Conservation (phyloP, 2,329 filamentous ascomycete species). For the Aspergillus sp. region DNA sequence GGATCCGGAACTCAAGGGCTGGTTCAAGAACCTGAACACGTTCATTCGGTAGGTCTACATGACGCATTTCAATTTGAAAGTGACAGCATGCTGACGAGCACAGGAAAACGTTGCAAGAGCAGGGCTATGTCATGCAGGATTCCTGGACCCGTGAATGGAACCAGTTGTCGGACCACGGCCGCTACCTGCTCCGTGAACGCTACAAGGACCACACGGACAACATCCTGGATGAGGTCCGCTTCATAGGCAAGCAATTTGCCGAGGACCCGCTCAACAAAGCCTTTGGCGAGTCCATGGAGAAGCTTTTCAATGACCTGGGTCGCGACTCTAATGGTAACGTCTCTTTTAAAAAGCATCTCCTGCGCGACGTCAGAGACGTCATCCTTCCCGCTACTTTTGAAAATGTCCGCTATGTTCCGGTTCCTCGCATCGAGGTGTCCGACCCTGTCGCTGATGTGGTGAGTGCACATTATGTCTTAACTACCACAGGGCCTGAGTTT, state of each 20-base stretch:
- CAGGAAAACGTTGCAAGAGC: constrained; percentile 75
- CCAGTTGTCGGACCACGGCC: constrained; percentile 76
- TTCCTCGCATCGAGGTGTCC: constrained; percentile 90
- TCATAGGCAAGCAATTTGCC: constrained; percentile 84
- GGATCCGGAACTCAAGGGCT: constrained; percentile 80
- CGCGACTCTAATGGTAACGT: constrained; percentile 81
- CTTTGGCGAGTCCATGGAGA: constrained; percentile 72
- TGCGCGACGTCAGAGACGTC: constrained; percentile 84
- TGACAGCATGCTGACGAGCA: constrained; percentile 5
- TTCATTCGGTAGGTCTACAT: constrained; percentile 60
- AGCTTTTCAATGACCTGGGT: constrained; percentile 87
- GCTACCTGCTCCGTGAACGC: constrained; percentile 81
- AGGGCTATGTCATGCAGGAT: constrained; percentile 88
- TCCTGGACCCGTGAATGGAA: constrained; percentile 78
- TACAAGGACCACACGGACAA: constrained; percentile 84
- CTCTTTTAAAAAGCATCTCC: constrained; percentile 84
- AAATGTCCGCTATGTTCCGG: constrained; percentile 82
- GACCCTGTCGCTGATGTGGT: constrained; percentile 77
- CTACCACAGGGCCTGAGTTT: too few species aligned
- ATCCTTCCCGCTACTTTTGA: constrained; percentile 82
- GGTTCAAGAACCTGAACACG: constrained; percentile 76
- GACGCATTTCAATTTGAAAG: neutral
- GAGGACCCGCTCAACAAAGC: constrained; percentile 80
- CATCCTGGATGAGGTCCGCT: constrained; percentile 85
- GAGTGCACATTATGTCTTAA: constrained; percentile 9